Evolutionary conservation across 345 rosid genomes (phyloP), one percentile per base, ranked within the genome.

Genomic region (Carallia pectinifolia): DNA sequence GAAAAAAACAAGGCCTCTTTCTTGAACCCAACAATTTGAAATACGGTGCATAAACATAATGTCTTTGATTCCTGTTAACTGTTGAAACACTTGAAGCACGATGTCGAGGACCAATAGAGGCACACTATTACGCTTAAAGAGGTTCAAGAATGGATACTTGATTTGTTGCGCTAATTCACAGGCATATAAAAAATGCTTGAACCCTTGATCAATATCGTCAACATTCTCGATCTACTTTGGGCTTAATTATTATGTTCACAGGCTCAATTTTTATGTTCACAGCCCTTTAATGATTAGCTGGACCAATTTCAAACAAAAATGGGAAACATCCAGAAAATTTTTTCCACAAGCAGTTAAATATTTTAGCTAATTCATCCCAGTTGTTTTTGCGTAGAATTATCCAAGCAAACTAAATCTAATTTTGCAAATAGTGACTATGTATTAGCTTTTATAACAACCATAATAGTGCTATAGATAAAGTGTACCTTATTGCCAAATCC

Each of bases 21-120:
- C 31, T 86, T 86, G 50, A 88, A 90, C 1, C 93, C 96, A 61
- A 88, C 79, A 0, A 89, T 90, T 62, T 88, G 87, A 77, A 90
- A 90, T 38, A 90, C 63, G 92, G 96, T 6, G 93, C 82, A 0
- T 88, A 85, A 80, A 82, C 88, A 85, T 85, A 29, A 85, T 79
- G 39, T 79, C 88, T 37, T 85, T 82, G 76, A 82, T 80, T 5
- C 84, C 88, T 0, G 88, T 77, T 47, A 81, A 79, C 31, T 84
- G 85, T 71, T 80, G 84, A 71, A 23, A 79, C 81, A 6, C 44
- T 61, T 74, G 84, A 65, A 85, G 47, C 59, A 76, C 7, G 23
- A 82, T 66, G n/a, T 74, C 81, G 0, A 85, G 82, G 6, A 80
- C 71, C 12, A 82, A 76, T 7, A 74, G 88, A 4, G 88, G 82